Conservation (phyloP, 1,284 basidiomycete species). For the Wallemia ichthyophaga region DNA sequence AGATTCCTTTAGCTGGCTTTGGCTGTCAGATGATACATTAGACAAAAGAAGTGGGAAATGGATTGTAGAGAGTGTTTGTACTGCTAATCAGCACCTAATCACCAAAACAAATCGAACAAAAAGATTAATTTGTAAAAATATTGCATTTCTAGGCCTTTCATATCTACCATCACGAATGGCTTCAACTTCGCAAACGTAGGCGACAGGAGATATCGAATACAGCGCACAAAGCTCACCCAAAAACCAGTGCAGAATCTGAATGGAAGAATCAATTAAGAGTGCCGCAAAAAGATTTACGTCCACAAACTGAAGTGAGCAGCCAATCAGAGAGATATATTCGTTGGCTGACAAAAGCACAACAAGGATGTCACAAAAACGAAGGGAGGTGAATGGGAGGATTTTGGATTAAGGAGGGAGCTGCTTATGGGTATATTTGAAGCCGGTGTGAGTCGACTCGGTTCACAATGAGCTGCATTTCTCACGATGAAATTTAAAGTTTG, state of each 20-base stretch:
- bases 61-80: neutral
- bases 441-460: neutral
- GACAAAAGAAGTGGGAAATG: neutral
- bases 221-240: neutral
- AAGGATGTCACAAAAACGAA: neutral
- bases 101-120: too few relatives aligned
- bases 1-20: too few relatives aligned
- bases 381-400: neutral
- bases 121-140: too few relatives aligned
- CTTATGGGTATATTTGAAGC: neutral
- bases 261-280: neutral
- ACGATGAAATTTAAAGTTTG: slow-evolving; percentile 24
- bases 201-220: neutral
- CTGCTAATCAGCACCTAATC: too few relatives aligned
- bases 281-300: neutral
- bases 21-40: too few relatives aligned
- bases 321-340: neutral
- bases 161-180: neutral
- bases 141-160: too few relatives aligned
- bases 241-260: neutral
- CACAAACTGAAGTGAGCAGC: neutral
- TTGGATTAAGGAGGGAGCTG: neutral
- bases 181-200: neutral
- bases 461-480: neutral
- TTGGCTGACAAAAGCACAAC: neutral